phyloP scores from a whole-genome alignment of 208 protist species.

The Leishmania turanica region DNA sequence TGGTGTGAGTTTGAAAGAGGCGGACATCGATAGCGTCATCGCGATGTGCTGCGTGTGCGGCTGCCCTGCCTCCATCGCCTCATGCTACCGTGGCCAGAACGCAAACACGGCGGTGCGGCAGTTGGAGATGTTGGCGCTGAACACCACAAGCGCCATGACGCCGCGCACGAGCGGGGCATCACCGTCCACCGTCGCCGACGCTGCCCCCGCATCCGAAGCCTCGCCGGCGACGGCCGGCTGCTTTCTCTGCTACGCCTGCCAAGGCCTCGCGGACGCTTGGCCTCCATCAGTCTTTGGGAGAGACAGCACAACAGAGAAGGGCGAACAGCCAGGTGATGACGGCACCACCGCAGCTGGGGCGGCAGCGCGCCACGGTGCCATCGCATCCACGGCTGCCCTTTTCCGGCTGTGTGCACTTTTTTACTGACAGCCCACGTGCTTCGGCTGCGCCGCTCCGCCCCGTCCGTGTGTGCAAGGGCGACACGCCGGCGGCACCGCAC shows the following conservation, averaged over 20 bases:
- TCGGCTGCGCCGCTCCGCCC: neutral
- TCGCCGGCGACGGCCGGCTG: neutral
- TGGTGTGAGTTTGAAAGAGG: neutral
- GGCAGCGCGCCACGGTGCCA: neutral
- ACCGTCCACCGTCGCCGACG: neutral
- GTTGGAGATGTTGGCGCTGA: neutral
- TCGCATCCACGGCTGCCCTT: neutral
- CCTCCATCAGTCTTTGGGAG: slow-evolving; percentile 10
- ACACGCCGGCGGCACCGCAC: neutral
- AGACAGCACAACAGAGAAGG: neutral
- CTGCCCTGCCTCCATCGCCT: slow-evolving; percentile 8
- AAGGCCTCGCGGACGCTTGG: slow-evolving; percentile 14
- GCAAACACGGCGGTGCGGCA: neutral
- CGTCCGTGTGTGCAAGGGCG: neutral
- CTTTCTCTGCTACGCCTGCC: slow-evolving; percentile 34
- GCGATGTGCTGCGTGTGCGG: slow-evolving; percentile 37
- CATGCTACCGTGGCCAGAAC: neutral
- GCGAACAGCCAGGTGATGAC: too few relatives aligned
- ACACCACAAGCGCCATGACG: neutral
- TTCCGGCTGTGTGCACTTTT: slow-evolving; percentile 2
- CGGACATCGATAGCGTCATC: neutral
- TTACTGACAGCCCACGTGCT: neutral
- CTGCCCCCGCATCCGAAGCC: neutral
- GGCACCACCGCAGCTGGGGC: neutral
- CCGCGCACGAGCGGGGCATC: neutral